phyloP scores from a whole-genome alignment of 768 basidiomycete genomes.

The Kwoniella heveanensis region DNA sequence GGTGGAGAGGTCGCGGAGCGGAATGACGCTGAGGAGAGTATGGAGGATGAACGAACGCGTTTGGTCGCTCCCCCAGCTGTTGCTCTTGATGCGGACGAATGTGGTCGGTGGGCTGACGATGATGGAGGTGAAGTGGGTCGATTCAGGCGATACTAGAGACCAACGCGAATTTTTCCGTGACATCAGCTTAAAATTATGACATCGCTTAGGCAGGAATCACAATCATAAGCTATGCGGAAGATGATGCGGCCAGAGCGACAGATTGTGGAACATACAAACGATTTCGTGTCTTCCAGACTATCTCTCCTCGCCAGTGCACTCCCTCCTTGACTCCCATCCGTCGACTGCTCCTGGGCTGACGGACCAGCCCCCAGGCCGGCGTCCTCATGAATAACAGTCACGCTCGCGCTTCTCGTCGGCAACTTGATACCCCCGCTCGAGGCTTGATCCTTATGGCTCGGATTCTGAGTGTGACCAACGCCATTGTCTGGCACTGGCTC shows the following conservation, averaged over 20 bases:
- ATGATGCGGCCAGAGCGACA: neutral
- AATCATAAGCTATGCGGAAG: no score
- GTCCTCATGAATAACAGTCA: neutral
- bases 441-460: neutral
- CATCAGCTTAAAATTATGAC: no score
- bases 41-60: neutral
- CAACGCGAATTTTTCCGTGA: neutral
- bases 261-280: constrained; percentile 33
- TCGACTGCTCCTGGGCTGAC: neutral
- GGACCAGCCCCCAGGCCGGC: neutral
- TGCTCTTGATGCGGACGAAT: constrained; percentile 21
- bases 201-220: no score
- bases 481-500: neutral
- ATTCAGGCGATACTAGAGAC: constrained; percentile 27
- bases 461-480: neutral
- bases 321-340: neutral
- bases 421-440: neutral
- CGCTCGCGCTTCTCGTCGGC: neutral
- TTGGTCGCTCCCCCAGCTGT: constrained; percentile 1
- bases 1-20: constrained; percentile 19
- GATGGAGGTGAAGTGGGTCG: constrained; percentile 25
- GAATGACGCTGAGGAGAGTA: neutral
- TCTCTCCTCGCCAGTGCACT: constrained; percentile 22
- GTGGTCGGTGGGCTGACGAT: constrained; percentile 1
- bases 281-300: constrained; percentile 41